Percentiles rank a stretch among this genome's conserved stretches.
These are phyloP conservation scores for Dendrostoma leiphaemia DNA, from an alignment of 2,329 filamentous ascomycete species.

Conservation along the genomic window DNA sequence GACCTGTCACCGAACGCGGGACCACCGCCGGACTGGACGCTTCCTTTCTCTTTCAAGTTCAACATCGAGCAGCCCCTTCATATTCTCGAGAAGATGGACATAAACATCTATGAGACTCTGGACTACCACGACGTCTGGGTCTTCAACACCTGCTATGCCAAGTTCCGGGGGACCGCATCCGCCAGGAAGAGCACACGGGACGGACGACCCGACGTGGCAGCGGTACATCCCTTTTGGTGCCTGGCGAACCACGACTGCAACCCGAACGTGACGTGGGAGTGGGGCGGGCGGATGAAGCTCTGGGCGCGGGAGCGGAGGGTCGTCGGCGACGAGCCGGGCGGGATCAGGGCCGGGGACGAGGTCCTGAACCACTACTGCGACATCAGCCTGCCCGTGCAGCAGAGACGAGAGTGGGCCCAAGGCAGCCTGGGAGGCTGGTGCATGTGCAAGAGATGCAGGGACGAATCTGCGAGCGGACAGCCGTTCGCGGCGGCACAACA, in stretches of 20 bases:
- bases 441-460: constrained; percentile 78
- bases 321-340: constrained; percentile 48
- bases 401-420: constrained; percentile 83
- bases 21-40: constrained; percentile 61
- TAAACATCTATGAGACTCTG: constrained; percentile 67
- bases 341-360: constrained; percentile 77
- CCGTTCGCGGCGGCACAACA: not conserved
- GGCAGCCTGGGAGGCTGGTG: constrained; percentile 88
- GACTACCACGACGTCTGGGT: constrained; percentile 72
- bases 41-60: constrained; percentile 76
- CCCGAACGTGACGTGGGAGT: constrained; percentile 93
- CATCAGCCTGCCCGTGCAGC: constrained; percentile 70
- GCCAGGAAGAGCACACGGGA: constrained; percentile 75
- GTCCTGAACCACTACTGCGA: constrained; percentile 91
- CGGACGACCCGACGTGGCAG: constrained; percentile 84
- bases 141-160: constrained; percentile 87
- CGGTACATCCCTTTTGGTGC: constrained; percentile 95
- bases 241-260: constrained; percentile 95
- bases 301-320: constrained; percentile 59
- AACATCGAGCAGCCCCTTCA: constrained; percentile 75
- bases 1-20: constrained; percentile 51
- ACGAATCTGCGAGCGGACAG: constrained; percentile 52
- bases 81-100: constrained; percentile 79
- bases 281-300: constrained; percentile 76
- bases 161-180: constrained; percentile 90